These are phyloP conservation scores for Saturnispora dispora DNA, from an alignment of 805 yeast genomes.

Conservation along the genomic window DNA sequence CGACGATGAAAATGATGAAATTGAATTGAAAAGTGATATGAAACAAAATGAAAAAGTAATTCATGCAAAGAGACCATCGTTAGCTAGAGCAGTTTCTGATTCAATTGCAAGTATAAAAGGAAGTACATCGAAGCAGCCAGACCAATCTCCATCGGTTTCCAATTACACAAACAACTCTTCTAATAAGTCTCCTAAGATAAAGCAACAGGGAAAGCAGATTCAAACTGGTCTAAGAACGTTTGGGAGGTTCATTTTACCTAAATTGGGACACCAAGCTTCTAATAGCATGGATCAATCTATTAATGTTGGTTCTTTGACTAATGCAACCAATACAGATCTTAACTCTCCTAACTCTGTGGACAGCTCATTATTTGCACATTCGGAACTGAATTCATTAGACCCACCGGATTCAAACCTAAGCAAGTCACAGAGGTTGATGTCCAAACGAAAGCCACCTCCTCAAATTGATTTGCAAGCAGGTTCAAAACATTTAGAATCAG, in stretches of 20 bases:
- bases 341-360: not conserved
- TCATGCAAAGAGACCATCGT: not conserved
- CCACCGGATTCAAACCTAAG: not conserved
- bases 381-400: not conserved
- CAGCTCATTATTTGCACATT: not conserved
- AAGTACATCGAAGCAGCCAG: not conserved
- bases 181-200: not conserved
- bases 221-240: slow-evolving; percentile 4
- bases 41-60: not conserved
- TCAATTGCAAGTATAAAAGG: not conserved
- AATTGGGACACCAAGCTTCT: not conserved
- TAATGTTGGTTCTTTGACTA: not conserved
- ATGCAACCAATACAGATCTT: not conserved
- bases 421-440: slow-evolving; percentile 2
- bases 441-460: slow-evolving; percentile 5
- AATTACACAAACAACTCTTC: not conserved
- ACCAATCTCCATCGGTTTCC: not conserved
- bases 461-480: not conserved
- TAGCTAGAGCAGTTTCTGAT: not conserved
- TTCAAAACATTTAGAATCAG: not conserved
- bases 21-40: not conserved
- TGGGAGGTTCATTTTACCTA: slow-evolving; percentile 4
- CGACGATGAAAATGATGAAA: not conserved
- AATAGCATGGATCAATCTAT: not conserved
- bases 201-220: not conserved